Conservation (phyloP, 73 alveolate species). For the Diophrys sp. region DNA sequence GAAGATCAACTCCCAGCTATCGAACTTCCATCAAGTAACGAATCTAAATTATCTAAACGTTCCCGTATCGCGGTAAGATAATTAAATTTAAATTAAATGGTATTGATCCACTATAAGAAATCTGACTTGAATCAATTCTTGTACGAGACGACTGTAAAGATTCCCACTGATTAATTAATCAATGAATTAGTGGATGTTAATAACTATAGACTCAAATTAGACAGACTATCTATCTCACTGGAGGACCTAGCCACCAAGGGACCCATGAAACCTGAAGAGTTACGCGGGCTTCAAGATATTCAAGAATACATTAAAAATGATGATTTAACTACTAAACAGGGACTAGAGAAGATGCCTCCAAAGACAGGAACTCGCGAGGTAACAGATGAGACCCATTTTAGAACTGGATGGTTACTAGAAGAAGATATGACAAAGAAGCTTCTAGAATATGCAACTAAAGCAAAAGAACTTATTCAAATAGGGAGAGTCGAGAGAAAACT, state of each 20-base stretch:
- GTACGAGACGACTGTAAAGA: conserved; percentile 59
- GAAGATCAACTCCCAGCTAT: no score
- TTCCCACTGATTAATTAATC: conserved; percentile 62
- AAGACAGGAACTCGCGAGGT: conserved; percentile 77
- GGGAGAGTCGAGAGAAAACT: conserved; percentile 76
- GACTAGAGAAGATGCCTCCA: conserved; percentile 75
- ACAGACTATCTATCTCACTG: conserved; percentile 59
- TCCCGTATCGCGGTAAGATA: no score
- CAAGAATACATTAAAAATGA: conserved; percentile 71
- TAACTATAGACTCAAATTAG: conserved; percentile 72
- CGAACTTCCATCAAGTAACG: no score
- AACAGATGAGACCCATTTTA: conserved; percentile 74
- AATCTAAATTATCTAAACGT: no score
- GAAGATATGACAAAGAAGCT: conserved; percentile 83
- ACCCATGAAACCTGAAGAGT: conserved; percentile 90
- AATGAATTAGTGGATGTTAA: conserved; percentile 75
- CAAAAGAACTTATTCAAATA: conserved; percentile 78
- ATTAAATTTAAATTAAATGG: conserved; percentile 67
- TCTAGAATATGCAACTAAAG: conserved; percentile 77
- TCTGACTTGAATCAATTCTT: conserved; percentile 87
- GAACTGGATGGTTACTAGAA: conserved; percentile 86
- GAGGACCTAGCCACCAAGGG: conserved; percentile 80
- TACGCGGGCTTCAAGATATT: conserved; percentile 82
- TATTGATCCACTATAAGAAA: conserved; percentile 82
- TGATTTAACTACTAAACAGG: conserved; percentile 66